phyloP scores from a whole-genome alignment of 106 monocot species.

The Vanilla planifolia region DNA sequence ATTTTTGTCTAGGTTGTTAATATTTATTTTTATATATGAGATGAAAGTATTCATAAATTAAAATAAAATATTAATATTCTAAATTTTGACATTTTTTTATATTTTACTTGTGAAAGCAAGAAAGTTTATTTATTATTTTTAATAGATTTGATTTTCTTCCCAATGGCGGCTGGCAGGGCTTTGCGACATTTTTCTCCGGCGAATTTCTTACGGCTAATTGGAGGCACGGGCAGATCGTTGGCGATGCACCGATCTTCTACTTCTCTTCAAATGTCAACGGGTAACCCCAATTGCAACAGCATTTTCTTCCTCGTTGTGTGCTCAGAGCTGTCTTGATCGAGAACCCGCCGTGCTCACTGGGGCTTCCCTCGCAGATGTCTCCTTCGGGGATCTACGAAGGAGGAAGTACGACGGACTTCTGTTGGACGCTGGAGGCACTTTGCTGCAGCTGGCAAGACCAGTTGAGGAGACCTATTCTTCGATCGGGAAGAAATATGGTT shows the following conservation, averaged over 20 bases:
- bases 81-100: no score
- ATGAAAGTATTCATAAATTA: no score
- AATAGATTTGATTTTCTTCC: no score
- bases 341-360: neutral
- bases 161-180: neutral
- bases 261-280: neutral
- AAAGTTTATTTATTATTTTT: neutral
- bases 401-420: slow-evolving; percentile 63
- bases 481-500: slow-evolving; percentile 81
- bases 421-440: slow-evolving; percentile 35
- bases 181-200: neutral
- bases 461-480: slow-evolving; percentile 84
- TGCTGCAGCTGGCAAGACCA: slow-evolving; percentile 71
- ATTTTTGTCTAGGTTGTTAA: no score
- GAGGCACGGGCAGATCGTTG: neutral
- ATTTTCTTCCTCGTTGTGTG: neutral
- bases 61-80: no score
- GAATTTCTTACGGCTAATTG: neutral
- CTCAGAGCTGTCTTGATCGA: neutral
- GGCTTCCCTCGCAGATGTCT: neutral
- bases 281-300: neutral
- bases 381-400: slow-evolving; percentile 5
- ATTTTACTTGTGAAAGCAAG: neutral
- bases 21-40: no score
- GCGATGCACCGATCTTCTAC: neutral